These are phyloP conservation scores for Fabrea salina DNA, from an alignment of 169 alveolate species.

Conservation along the genomic window DNA sequence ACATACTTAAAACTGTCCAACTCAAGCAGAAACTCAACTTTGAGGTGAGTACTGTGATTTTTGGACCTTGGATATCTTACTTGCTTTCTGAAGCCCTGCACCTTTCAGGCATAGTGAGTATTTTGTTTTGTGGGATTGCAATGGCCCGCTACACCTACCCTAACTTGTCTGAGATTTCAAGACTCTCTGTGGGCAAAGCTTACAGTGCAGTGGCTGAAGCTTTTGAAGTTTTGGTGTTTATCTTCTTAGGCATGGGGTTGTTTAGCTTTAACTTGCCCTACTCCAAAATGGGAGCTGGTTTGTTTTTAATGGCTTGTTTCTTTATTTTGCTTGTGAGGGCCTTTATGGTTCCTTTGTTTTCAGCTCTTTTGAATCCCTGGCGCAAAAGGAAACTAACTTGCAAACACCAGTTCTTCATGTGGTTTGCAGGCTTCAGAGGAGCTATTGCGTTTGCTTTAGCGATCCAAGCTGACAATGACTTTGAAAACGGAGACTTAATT, in stretches of 20 bases:
- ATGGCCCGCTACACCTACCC: conserved; percentile 72
- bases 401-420: conserved; percentile 47
- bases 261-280: conserved; percentile 56
- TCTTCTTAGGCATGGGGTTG: conserved; percentile 66
- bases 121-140: conserved; percentile 68
- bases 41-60: conserved; percentile 56
- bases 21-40: conserved; percentile 23
- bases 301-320: conserved; percentile 39
- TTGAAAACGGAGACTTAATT: conserved; percentile 43
- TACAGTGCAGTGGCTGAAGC: conserved; percentile 54
- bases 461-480: conserved; percentile 26
- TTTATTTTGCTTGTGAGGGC: conserved; percentile 54
- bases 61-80: conserved; percentile 76
- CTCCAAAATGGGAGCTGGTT: conserved; percentile 49
- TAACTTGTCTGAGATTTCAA: conserved; percentile 47
- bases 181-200: conserved; percentile 42
- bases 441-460: conserved; percentile 62
- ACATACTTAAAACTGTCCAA: conserved; percentile 25
- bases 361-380: conserved; percentile 48
- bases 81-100: conserved; percentile 50
- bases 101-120: conserved; percentile 72
- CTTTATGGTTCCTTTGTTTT: conserved; percentile 37
- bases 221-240: conserved; percentile 63
- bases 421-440: conserved; percentile 77
- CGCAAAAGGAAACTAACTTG: conserved; percentile 12